Evolutionary conservation across 768 basidiomycete species (phyloP), one percentile per base, ranked within the genome.

Genomic region (Serendipita sp.): DNA sequence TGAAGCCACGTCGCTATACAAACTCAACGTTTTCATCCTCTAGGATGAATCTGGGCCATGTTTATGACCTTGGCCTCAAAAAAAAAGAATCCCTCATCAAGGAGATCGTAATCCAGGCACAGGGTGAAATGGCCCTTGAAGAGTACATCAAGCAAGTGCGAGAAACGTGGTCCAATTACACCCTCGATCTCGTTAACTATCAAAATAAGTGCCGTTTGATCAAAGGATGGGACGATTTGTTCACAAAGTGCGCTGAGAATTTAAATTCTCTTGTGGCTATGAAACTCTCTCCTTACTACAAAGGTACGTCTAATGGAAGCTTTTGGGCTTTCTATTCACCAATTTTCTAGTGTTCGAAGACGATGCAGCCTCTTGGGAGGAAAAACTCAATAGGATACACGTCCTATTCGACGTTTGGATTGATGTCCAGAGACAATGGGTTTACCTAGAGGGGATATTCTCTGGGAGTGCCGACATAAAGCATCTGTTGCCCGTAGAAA

Each of bases 381-480:
- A 95, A 73, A 95, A 93, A 74, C 80, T 97, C 16, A 98, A 97
- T 73, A 83, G 93, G 44, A 87, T 98, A 43, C 95, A 98, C 69
- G 93, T 96, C 36, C 80, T 99, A 8, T 98, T 99, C 70, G 95
- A 99, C 74, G 88, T 98, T 43, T 99, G 96, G 96, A 96, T 99
- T 68, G 96, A 99, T 69, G 96, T 99, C 15, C 96, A 99, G 69
- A 84, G 96, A 4, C 96, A 99, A 77, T 99, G 96, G 96, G 96
- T 99, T 0, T 99, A 99, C 72, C 81, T 99, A 62, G 96, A 99
- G 74, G 96, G 96, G 46, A 99, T 99, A 69, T 99, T 99, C 75
- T 91, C 95, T n/a, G 94, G 95, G 37, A 97, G 93, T 69, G 96
- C 94, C 29, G 96, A 99, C 71, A 98, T 99, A 81, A 98, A 98